Percentiles rank a stretch among this genome's conserved stretches.
Evolutionary conservation across 345 rosid species (phyloP).

Genomic region (Brassica nigra): DNA sequence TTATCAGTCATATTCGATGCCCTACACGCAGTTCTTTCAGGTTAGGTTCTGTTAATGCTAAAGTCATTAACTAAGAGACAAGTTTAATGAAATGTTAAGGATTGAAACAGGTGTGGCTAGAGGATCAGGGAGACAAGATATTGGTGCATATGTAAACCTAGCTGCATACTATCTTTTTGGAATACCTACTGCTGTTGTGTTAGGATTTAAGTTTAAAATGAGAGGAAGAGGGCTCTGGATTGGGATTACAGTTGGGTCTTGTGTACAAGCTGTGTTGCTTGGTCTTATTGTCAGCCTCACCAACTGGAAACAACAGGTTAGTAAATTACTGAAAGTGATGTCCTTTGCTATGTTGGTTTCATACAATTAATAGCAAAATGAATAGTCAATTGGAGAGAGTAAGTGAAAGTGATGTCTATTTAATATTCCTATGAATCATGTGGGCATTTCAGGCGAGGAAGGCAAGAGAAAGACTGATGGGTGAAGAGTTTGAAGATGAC

Average conservation of each 20-base stretch:
- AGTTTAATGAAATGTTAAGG: neutral
- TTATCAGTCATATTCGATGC: conserved; percentile 42
- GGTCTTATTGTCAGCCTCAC: neutral
- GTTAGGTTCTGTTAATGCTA: neutral
- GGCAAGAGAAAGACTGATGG: neutral
- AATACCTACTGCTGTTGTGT: conserved; percentile 32
- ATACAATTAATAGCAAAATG: neutral
- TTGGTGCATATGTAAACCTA: conserved; percentile 41
- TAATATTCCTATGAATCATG: neutral
- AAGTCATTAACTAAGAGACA: neutral
- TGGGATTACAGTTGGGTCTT: neutral
- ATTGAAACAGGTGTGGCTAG: conserved; percentile 40
- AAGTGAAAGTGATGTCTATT: neutral
- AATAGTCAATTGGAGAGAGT: neutral
- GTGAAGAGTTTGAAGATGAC: neutral
- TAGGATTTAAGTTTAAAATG: conserved; percentile 32
- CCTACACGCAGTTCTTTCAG: conserved; percentile 38
- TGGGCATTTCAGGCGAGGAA: neutral
- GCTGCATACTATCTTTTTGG: conserved; percentile 41
- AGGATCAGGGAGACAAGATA: conserved; percentile 45
- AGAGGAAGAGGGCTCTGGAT: neutral
- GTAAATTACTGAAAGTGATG: neutral
- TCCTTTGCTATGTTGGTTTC: neutral
- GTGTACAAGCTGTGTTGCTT: neutral
- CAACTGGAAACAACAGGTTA: neutral